Evolutionary conservation across 2,329 filamentous ascomycete species (phyloP), one percentile per base, ranked within the genome.

Genomic region (Daldinia sp.): DNA sequence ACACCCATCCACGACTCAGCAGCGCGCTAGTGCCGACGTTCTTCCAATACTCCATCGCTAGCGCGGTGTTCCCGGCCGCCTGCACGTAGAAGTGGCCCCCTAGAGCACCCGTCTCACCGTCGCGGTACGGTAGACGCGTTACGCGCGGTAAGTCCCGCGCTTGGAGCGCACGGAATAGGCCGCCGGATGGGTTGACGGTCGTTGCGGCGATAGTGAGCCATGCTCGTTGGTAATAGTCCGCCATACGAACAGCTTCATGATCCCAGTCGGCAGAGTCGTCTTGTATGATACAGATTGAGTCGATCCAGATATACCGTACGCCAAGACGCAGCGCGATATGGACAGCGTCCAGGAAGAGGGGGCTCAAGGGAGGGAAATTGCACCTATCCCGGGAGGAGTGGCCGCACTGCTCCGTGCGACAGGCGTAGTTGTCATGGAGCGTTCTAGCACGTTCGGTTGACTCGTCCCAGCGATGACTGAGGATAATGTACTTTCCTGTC

Each of bases 201-300:
- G 67, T 67, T 3, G 60, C 60, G 2, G 59, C 63, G 5, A 67
- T 37, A 1, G 59, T 63, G 3, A 69, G 33, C 63, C 67, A 69
- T 3, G 63, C 63, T 18, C 63, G 35, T n/a, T 69, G 63, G 56
- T 67, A 67, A 23, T 63, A 61, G 15, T 66, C 63, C 3, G 63
- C 67, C 55, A 69, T 66, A n/a, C 60, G 63, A 1, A 55, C 55
- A 0, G 67, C 65, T 41, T 69, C 63, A 4, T 39, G 48, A 1
- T 63, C 60, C 63, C 63, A 63, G 37, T 69, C 35, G 1, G 35
- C 9, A 26, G 13, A 0, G 15, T 33, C 26, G 15, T 33, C 46
- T 20, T 42, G 20, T 13, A 23, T 28, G 28, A 56, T 26, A 6
- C 20, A 39, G 6, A 56, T 20, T 9, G 46, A 51, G 26, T 33